These are phyloP conservation scores for Coccomyxa subellipsoidea DNA, from an alignment of 163 green algal species.

Conservation along the genomic window DNA sequence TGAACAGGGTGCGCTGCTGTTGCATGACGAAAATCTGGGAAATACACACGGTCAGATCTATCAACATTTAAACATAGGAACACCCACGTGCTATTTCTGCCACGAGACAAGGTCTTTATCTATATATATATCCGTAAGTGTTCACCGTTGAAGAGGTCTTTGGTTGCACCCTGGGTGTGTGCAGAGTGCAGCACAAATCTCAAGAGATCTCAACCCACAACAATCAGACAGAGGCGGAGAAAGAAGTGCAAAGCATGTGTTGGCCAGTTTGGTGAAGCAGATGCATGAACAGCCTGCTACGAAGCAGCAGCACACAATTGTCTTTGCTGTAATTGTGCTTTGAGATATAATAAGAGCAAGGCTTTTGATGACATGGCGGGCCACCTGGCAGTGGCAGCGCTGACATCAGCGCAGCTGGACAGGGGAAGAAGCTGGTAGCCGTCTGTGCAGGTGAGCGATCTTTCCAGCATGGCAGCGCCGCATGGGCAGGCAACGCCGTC, in stretches of 20 bases:
- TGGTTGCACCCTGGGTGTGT: too few relatives aligned
- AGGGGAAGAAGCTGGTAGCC: slow-evolving; percentile 18
- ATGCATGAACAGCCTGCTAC: too few relatives aligned
- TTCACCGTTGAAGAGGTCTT: not conserved
- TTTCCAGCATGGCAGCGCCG: slow-evolving; percentile 8
- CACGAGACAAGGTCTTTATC: too few relatives aligned
- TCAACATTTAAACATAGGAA: not conserved
- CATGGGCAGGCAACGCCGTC: not conserved
- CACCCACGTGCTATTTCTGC: not conserved
- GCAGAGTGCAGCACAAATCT: too few relatives aligned
- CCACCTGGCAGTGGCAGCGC: not conserved
- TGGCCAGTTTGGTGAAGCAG: too few relatives aligned
- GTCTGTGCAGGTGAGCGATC: slow-evolving; percentile 13
- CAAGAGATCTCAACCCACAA: too few relatives aligned
- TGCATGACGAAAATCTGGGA: not conserved
- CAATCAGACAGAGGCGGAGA: too few relatives aligned
- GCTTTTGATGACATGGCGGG: not conserved
- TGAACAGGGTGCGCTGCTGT: not conserved
- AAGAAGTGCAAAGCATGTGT: too few relatives aligned
- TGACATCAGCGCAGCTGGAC: slow-evolving; percentile 15
- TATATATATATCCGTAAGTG: too few relatives aligned
- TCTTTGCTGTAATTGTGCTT: too few relatives aligned
- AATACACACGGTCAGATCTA: not conserved
- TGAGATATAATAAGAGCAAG: too few relatives aligned
- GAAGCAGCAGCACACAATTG: too few relatives aligned